These are phyloP conservation scores for Trametes cingulata DNA, from an alignment of 768 basidiomycete genomes.

Conservation along the genomic window DNA sequence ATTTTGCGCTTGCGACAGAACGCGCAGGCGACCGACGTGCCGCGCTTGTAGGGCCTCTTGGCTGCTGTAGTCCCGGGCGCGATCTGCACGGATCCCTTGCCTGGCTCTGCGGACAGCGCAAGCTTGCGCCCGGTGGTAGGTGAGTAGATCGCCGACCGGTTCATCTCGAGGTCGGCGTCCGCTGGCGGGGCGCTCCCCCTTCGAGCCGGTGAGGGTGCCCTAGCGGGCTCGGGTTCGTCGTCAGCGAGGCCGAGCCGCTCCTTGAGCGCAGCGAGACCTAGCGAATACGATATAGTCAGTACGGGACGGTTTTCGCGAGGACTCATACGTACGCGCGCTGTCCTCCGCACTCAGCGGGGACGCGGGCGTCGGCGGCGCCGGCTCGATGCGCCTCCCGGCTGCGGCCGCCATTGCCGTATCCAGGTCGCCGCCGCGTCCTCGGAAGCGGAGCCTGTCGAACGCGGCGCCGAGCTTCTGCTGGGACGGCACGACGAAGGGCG, in stretches of 20 bases:
- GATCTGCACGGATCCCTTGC: neutral
- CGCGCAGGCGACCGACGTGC: constrained; percentile 23
- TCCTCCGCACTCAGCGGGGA: constrained; percentile 5
- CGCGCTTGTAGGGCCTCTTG: constrained; percentile 18
- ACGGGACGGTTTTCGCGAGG: neutral
- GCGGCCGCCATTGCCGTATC: neutral
- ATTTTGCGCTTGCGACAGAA: constrained; percentile 32
- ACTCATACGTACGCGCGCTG: neutral
- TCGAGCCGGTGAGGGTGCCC: too few species aligned
- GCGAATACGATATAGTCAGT: neutral
- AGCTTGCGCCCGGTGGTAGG: constrained; percentile 18
- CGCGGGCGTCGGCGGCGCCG: neutral
- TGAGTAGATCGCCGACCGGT: constrained; percentile 14
- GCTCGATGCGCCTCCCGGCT: neutral
- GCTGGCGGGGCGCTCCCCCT: neutral
- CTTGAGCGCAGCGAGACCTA: neutral
- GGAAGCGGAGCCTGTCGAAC: constrained; percentile 11
- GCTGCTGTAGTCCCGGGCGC: neutral
- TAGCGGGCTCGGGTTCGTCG: neutral
- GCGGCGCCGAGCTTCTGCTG: constrained; percentile 11
- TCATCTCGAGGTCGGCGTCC: neutral
- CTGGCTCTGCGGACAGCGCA: neutral
- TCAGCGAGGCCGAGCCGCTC: neutral
- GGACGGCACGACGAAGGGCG: constrained; percentile 1
- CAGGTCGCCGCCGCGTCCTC: neutral